These are phyloP conservation scores for Metarhizium brunneum DNA, from an alignment of 2,329 filamentous ascomycete genomes.

Conservation along the genomic window DNA sequence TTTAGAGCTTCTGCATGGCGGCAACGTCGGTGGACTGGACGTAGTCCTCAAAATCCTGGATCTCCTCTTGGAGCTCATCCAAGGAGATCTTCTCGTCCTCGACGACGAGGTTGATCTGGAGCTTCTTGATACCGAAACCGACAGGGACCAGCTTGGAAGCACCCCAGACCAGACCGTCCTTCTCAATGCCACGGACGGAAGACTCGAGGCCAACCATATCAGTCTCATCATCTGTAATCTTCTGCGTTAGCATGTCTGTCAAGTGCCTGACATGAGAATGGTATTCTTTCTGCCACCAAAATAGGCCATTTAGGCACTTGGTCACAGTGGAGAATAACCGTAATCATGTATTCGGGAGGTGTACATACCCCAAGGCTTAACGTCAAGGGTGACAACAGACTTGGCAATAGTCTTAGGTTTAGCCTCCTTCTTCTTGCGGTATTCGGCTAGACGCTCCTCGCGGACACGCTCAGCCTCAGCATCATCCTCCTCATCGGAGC, in stretches of 20 bases:
- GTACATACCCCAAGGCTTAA: constrained; percentile 95
- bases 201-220: constrained; percentile 76
- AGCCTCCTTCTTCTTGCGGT: constrained; percentile 92
- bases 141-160: constrained; percentile 79
- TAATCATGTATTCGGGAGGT: neutral
- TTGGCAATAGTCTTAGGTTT: constrained; percentile 91
- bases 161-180: constrained; percentile 96
- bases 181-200: constrained; percentile 72
- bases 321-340: neutral
- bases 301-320: neutral
- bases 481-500: constrained; percentile 89
- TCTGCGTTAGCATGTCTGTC: neutral
- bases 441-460: constrained; percentile 85
- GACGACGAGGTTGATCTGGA: constrained; percentile 95
- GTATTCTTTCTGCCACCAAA: neutral
- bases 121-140: constrained; percentile 97
- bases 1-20: constrained; percentile 90
- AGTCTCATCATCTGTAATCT: constrained; percentile 72
- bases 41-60: constrained; percentile 78
- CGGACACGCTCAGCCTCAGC: constrained; percentile 74
- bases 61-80: constrained; percentile 78
- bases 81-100: constrained; percentile 94
- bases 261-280: neutral
- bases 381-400: constrained; percentile 89
- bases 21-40: constrained; percentile 89